Base-by-base conservation (phyloP, 2,329 filamentous ascomycete genomes). In the Exophiala xenobiotica region DNA sequence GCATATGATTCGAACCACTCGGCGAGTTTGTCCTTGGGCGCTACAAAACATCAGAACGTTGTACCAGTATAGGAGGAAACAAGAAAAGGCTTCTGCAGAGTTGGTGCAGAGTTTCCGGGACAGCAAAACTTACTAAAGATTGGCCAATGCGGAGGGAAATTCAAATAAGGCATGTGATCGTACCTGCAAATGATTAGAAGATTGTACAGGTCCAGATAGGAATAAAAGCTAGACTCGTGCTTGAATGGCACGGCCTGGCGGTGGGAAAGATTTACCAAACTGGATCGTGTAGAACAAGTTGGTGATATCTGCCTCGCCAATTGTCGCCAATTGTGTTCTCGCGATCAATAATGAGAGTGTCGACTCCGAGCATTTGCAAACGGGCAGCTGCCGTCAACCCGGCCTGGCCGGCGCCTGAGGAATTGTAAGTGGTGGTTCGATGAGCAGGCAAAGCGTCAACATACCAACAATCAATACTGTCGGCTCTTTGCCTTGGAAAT, bases 1-100 rank as follows among this genome's bases (percentile, higher is more conserved):
- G 78, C 84, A 57, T 88, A 88, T 0, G 77, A 70, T 57, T 87
- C 83, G 54, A 88, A 82, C 68, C 81, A 88, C 37, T 86, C 81
- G 1, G 75, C 85, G 0, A 87, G 70, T 62, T 88, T 88, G 65
- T 88, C 84, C 63, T 87, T 88, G 4, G 84, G 83, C 0, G 83
- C 31, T 35, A 14, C 2, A 35, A 14, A 6, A 2, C 8, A 16
- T 35, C 31, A 35, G 31, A n/a, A n/a, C n/a, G n/a, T n/a, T n/a
- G n/a, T n/a, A n/a, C n/a, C n/a, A n/a, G n/a, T n/a, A n/a, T n/a
- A n/a, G n/a, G n/a, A n/a, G n/a, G n/a, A n/a, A n/a, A n/a, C n/a
- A n/a, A n/a, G n/a, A n/a, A n/a, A n/a, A n/a, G n/a, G n/a, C n/a
- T n/a, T n/a, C n/a, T n/a, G n/a, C n/a, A n/a, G n/a, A n/a, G n/a